Conservation (phyloP, 805 yeast species). For the Isabelozyma heimii region DNA sequence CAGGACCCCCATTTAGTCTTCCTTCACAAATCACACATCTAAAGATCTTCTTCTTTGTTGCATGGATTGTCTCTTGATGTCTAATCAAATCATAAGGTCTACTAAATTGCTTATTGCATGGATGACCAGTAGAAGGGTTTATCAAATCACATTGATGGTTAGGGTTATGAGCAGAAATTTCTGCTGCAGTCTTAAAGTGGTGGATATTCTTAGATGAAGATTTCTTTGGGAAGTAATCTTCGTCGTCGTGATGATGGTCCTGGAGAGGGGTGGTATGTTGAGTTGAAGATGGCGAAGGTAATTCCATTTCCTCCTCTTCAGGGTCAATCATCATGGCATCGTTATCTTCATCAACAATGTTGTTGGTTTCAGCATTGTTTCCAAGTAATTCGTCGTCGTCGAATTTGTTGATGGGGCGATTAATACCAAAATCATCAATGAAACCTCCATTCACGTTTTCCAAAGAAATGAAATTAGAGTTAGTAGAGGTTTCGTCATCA, state of each 20-base stretch:
- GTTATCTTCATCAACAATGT: neutral
- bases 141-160: conserved; percentile 58
- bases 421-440: conserved; percentile 9
- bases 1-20: conserved; percentile 43
- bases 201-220: conserved; percentile 2
- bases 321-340: neutral
- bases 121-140: conserved; percentile 58
- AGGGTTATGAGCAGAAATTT: conserved; percentile 28
- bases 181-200: conserved; percentile 14
- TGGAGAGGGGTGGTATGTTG: neutral
- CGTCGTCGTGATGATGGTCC: neutral
- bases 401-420: conserved; percentile 4
- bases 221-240: conserved; percentile 1
- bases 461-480: conserved; percentile 3
- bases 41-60: conserved; percentile 42
- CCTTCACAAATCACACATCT: conserved; percentile 48
- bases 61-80: conserved; percentile 50
- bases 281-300: neutral
- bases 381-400: neutral
- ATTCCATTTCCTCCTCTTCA: too few species aligned
- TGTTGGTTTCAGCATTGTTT: neutral
- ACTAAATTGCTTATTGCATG: conserved; percentile 79
- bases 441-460: conserved; percentile 7
- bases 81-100: conserved; percentile 53
- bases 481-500: neutral